phyloP scores from a whole-genome alignment of 2,329 filamentous ascomycete species.

The Raffaelea ambrosiae region DNA sequence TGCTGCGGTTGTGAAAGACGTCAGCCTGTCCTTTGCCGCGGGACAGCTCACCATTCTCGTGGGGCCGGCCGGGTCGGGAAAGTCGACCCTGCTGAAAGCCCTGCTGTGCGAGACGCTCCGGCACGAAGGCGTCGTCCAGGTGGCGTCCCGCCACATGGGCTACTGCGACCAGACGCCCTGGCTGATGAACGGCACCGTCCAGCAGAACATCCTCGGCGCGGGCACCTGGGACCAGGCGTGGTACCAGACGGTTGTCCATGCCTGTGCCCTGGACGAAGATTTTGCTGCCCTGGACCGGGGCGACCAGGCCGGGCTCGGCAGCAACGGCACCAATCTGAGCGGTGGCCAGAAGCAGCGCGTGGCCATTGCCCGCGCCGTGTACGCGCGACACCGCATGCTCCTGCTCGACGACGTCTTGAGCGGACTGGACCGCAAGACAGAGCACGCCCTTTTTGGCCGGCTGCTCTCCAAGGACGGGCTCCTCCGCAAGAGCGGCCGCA shows the following conservation, averaged over 20 bases:
- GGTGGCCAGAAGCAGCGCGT: conserved; percentile 14
- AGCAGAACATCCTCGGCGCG: conserved; percentile 13
- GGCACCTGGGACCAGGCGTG: conserved; percentile 9
- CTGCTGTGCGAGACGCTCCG: conserved; percentile 11
- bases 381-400: conserved; percentile 8
- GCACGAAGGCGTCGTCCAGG: conserved; percentile 6
- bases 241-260: conserved; percentile 11
- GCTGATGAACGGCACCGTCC: conserved; percentile 12
- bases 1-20: neutral
- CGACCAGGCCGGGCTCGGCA: conserved; percentile 11
- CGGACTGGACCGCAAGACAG: conserved; percentile 13
- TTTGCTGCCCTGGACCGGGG: conserved; percentile 12
- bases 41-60: neutral
- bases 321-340: conserved; percentile 10
- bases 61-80: conserved; percentile 13
- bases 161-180: conserved; percentile 12
- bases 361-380: conserved; percentile 12
- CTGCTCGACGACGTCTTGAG: conserved; percentile 13
- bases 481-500: neutral
- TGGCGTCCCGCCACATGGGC: conserved; percentile 2
- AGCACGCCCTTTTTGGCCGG: conserved; percentile 11
- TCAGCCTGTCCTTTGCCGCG: neutral
- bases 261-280: conserved; percentile 12
- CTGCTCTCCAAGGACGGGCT: neutral
- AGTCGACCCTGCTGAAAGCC: conserved; percentile 11